Conservation (phyloP, 2,329 filamentous ascomycete species). For the Salinomyces thailandicus region DNA sequence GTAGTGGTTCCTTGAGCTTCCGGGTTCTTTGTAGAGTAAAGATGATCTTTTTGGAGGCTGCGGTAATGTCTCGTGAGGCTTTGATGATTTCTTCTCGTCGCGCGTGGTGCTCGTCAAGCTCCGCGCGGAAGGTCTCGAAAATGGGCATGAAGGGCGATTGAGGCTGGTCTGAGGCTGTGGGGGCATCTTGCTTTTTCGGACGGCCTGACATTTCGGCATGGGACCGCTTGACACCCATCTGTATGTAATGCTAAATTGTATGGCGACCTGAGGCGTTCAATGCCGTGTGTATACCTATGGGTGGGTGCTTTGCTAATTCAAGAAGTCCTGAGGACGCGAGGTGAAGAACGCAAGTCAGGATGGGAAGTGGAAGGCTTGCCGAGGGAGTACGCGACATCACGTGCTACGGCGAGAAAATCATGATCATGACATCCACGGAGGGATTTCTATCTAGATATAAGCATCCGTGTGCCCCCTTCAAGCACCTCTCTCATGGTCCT, state of each 20-base stretch:
- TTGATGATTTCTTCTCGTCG: slow-evolving; percentile 84
- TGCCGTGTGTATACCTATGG: too few relatives aligned
- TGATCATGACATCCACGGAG: too few relatives aligned
- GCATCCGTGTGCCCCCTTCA: not conserved
- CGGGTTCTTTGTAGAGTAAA: slow-evolving; percentile 77
- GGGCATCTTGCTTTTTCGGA: not conserved
- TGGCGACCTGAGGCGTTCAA: too few relatives aligned
- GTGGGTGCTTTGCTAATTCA: too few relatives aligned
- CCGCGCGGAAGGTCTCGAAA: slow-evolving; percentile 76
- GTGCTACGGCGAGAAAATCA: too few relatives aligned
- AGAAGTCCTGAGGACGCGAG: too few relatives aligned
- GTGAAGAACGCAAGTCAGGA: too few relatives aligned
- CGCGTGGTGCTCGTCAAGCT: slow-evolving; percentile 91
- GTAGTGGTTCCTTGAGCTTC: slow-evolving; percentile 48
- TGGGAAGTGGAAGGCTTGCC: too few relatives aligned
- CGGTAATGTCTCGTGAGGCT: slow-evolving; percentile 83
- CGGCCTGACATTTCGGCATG: slow-evolving; percentile 8
- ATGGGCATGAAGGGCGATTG: slow-evolving; percentile 50
- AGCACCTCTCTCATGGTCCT: not conserved
- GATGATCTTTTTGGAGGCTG: slow-evolving; percentile 95
- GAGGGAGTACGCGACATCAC: too few relatives aligned
- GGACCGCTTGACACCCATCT: slow-evolving; percentile 8
- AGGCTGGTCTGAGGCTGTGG: slow-evolving; percentile 23
- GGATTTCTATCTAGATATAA: too few relatives aligned
- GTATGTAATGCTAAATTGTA: too few relatives aligned